Evolutionary conservation across 2,329 filamentous ascomycete genomes (phyloP).

Genomic region (Coniochaeta prunicola): DNA sequence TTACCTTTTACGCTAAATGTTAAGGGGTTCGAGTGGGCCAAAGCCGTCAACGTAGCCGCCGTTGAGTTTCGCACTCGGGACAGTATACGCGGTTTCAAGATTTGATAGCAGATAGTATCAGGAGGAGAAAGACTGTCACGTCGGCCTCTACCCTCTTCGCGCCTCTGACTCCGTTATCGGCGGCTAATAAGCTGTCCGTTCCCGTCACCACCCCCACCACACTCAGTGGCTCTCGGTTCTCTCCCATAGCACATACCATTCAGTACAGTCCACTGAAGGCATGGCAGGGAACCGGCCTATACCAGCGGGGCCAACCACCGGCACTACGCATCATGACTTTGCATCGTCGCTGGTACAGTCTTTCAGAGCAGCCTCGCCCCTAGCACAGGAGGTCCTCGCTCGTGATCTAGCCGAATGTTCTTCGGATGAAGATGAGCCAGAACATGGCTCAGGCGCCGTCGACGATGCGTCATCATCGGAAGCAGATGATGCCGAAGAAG

Average conservation of each 20-base stretch:
- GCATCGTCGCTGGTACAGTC: constrained; percentile 19
- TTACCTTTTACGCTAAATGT: not conserved
- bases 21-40: not conserved
- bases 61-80: no score
- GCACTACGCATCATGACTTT: constrained; percentile 1
- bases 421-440: constrained; percentile 38
- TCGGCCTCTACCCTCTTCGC: not conserved
- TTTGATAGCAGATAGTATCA: not conserved
- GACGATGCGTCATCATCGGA: constrained; percentile 20
- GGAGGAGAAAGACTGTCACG: not conserved
- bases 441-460: constrained; percentile 13
- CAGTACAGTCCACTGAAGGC: not conserved
- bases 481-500: constrained; percentile 26
- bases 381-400: constrained; percentile 59
- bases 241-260: no score
- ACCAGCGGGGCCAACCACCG: not conserved
- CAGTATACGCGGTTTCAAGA: no score
- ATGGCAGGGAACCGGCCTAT: not conserved
- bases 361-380: constrained; percentile 54
- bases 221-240: no score
- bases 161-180: not conserved
- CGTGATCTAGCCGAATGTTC: constrained; percentile 59
- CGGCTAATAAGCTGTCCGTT: not conserved
- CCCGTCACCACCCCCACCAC: no score
- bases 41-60: not conserved